Evolutionary conservation across 2,329 filamentous ascomycete species (phyloP).

Genomic region (Pseudogymnoascus sp.): DNA sequence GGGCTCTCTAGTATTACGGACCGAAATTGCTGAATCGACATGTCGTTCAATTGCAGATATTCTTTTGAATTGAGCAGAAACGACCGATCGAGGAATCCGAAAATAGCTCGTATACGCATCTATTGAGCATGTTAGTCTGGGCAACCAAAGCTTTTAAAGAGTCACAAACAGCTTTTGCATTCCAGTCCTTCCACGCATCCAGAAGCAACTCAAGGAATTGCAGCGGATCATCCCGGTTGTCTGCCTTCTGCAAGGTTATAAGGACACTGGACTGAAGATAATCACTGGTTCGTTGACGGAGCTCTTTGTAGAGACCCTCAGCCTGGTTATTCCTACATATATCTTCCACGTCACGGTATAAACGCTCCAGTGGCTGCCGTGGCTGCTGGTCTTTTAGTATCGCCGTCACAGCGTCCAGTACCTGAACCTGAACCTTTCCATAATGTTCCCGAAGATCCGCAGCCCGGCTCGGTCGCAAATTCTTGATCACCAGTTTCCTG

Average conservation of each 20-base stretch:
- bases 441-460: constrained; percentile 71
- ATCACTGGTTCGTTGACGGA: constrained; percentile 32
- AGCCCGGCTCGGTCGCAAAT: constrained; percentile 58
- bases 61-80: constrained; percentile 72
- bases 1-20: constrained; percentile 39
- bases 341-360: constrained; percentile 89
- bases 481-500: constrained; percentile 89
- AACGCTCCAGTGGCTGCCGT: constrained; percentile 70
- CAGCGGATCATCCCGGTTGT: background rate
- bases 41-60: constrained; percentile 67
- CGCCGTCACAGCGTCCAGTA: constrained; percentile 64
- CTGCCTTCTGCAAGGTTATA: background rate
- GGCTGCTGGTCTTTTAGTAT: constrained; percentile 63
- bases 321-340: constrained; percentile 74
- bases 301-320: constrained; percentile 55
- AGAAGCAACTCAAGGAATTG: background rate
- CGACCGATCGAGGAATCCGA: constrained; percentile 88
- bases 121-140: constrained; percentile 31
- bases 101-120: constrained; percentile 76
- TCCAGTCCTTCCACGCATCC: constrained; percentile 7
- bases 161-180: constrained; percentile 1
- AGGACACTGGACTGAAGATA: constrained; percentile 5
- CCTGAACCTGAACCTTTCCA: constrained; percentile 63
- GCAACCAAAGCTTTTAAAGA: background rate
- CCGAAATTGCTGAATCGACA: constrained; percentile 71